Evolutionary conservation across 805 yeast species (phyloP).

Genomic region (Cyberlindnera euphorbiae): DNA sequence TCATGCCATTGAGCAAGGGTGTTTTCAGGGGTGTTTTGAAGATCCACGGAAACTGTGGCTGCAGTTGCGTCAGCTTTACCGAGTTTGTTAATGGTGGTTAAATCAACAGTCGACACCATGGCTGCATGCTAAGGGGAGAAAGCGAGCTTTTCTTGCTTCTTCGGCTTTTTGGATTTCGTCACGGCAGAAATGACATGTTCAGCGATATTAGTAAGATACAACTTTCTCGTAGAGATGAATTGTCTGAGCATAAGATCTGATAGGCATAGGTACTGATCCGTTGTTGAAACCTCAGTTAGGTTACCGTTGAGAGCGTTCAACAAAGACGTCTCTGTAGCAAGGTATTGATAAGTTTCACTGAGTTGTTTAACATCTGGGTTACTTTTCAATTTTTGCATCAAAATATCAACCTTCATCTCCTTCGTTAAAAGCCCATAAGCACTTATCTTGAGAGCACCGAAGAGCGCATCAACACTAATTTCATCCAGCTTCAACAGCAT

Average conservation of each 20-base stretch:
- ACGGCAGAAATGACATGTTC: constrained; percentile 12
- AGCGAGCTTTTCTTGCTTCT: constrained; percentile 1
- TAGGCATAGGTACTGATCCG: constrained; percentile 7
- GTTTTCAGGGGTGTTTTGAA: not conserved
- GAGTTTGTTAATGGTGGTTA: too few species aligned
- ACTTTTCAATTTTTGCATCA: not conserved
- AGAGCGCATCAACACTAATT: not conserved
- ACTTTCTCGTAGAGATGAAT: too few species aligned
- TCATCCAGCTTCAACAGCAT: constrained; percentile 1
- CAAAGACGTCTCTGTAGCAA: constrained; percentile 2
- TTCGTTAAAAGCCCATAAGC: not conserved
- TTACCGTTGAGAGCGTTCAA: not conserved
- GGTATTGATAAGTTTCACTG: not conserved
- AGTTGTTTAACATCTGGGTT: constrained; percentile 3
- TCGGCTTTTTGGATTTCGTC: constrained; percentile 11
- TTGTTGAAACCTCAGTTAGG: not conserved
- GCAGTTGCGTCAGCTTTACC: too few species aligned
- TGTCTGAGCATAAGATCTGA: constrained; percentile 13
- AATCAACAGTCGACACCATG: too few species aligned
- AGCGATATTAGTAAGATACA: constrained; percentile 3
- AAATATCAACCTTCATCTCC: constrained; percentile 1
- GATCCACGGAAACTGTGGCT: not conserved
- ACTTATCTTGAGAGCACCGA: not conserved
- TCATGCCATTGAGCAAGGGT: constrained; percentile 11
- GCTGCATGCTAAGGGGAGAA: too few species aligned